These are phyloP conservation scores for Casuarina cunninghamiana DNA, from an alignment of 306 rosid species.

Conservation along the genomic window DNA sequence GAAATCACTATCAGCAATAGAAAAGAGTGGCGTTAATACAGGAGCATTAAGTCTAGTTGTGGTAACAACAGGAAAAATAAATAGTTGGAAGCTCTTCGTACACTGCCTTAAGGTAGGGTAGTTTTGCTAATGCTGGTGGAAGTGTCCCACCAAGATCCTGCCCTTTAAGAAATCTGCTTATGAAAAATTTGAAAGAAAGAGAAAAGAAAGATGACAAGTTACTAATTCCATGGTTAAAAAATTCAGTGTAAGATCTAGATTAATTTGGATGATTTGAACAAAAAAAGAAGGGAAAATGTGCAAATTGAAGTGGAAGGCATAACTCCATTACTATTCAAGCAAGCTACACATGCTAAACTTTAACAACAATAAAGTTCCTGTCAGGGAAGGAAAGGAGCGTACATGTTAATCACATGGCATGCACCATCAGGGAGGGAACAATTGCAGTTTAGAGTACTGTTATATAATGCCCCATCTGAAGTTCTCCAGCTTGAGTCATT, in stretches of 20 bases:
- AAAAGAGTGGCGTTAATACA: neutral
- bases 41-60: neutral
- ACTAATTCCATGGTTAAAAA: neutral
- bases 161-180: constrained; percentile 1
- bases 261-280: no score
- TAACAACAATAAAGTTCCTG: neutral
- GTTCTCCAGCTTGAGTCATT: constrained; percentile 24
- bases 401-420: constrained; percentile 29
- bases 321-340: no score
- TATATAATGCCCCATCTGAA: neutral
- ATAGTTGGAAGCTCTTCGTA: constrained; percentile 13
- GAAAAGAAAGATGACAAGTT: neutral
- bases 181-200: neutral
- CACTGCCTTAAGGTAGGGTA: constrained; percentile 34
- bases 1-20: constrained; percentile 21
- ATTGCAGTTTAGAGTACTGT: constrained; percentile 28
- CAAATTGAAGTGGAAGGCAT: no score
- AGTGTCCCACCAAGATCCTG: constrained; percentile 40
- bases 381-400: neutral
- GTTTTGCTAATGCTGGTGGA: constrained; percentile 30
- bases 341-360: no score
- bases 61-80: neutral
- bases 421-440: constrained; percentile 6
- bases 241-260: no score
- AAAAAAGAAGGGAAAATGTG: no score